phyloP scores from a whole-genome alignment of 768 basidiomycete species.

The Collybia nuda region DNA sequence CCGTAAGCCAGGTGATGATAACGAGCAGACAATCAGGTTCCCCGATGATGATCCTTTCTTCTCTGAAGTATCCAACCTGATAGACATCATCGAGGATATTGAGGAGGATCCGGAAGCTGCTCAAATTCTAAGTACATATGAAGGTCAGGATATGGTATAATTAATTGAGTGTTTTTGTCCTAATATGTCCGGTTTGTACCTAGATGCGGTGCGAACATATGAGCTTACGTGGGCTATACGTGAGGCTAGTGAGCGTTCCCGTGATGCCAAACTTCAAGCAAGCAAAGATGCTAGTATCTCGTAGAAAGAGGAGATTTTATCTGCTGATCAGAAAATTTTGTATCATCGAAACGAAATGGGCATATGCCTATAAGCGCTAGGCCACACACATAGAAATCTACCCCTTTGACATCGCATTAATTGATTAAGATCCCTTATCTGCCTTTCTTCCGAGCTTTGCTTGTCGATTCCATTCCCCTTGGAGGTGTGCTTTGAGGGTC shows the following conservation, averaged over 20 bases:
- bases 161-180: too few relatives aligned
- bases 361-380: not conserved
- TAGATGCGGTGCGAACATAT: constrained; percentile 86
- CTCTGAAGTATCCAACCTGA: constrained; percentile 87
- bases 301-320: constrained; percentile 6
- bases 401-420: not conserved
- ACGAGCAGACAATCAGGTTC: constrained; percentile 69
- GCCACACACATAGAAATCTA: not conserved
- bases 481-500: constrained; percentile 69
- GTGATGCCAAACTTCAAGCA: constrained; percentile 41
- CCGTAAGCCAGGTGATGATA: constrained; percentile 80
- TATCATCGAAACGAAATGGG: not conserved
- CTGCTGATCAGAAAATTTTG: not conserved
- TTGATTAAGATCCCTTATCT: too few relatives aligned
- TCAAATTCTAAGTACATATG: constrained; percentile 80
- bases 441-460: constrained; percentile 38
- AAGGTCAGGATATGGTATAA: constrained; percentile 47
- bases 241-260: constrained; percentile 69
- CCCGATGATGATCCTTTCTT: constrained; percentile 91
- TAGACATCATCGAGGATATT: constrained; percentile 87
- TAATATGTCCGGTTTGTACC: too few relatives aligned
- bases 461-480: constrained; percentile 67
- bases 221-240: constrained; percentile 95
- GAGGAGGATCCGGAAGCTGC: constrained; percentile 82
- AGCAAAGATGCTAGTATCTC: constrained; percentile 17